Percentiles rank a stretch among this genome's conserved stretches.
phyloP scores from a whole-genome alignment of 139 green algal species.

The Chlamydomonas sp. region DNA sequence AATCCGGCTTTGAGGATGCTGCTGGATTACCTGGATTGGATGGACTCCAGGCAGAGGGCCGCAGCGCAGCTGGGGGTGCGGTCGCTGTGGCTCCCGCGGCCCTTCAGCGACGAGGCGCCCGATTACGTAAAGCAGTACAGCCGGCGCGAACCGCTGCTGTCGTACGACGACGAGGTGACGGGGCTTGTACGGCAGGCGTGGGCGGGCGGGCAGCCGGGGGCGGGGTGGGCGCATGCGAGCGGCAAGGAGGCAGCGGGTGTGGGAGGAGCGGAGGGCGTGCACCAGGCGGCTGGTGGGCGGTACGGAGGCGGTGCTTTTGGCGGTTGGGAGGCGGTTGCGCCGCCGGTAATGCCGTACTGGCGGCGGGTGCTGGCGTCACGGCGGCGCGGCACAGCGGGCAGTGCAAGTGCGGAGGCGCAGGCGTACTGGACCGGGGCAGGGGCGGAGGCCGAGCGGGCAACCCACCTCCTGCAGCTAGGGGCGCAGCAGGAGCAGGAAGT shows the following conservation, averaged over 20 bases:
- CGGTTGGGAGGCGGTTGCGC: too few relatives aligned
- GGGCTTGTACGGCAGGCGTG: too few relatives aligned
- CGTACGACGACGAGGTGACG: neutral
- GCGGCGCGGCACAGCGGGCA: too few relatives aligned
- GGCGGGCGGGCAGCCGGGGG: too few relatives aligned
- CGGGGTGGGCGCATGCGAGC: too few relatives aligned
- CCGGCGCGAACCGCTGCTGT: neutral
- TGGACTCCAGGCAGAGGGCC: neutral
- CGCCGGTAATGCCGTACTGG: conserved; percentile 24
- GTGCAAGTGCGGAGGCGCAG: too few relatives aligned
- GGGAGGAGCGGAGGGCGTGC: neutral
- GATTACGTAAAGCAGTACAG: neutral
- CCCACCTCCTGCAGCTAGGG: too few relatives aligned
- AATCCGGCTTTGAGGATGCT: conserved; percentile 9
- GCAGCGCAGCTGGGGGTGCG: neutral
- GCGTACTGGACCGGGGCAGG: too few relatives aligned
- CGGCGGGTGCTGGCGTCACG: neutral
- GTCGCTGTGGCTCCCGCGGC: neutral
- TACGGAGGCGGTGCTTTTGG: too few relatives aligned
- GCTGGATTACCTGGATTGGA: conserved; percentile 29
- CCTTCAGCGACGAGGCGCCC: neutral
- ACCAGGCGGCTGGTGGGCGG: neutral
- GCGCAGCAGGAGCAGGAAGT: too few relatives aligned
- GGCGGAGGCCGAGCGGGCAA: too few relatives aligned
- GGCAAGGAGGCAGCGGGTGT: too few relatives aligned